These are phyloP conservation scores for Kodamaea sagamina DNA, from an alignment of 805 yeast species.

Conservation along the genomic window DNA sequence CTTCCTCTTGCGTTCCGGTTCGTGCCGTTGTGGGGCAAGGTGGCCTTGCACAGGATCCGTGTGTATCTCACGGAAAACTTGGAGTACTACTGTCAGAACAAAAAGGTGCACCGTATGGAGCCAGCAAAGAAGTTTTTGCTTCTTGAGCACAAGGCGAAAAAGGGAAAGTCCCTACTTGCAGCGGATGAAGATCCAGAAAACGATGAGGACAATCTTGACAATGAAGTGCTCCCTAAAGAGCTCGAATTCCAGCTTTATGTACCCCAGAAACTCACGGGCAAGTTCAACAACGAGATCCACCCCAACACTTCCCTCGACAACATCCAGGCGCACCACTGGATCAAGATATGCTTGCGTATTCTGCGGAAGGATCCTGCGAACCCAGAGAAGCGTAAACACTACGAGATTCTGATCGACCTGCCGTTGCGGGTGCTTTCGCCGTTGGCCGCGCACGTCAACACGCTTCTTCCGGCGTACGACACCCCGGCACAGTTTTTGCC, in stretches of 20 bases:
- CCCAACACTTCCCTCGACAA: constrained; percentile 82
- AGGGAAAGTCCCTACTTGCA: constrained; percentile 50
- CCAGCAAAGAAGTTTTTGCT: constrained; percentile 80
- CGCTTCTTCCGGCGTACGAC: constrained; percentile 73
- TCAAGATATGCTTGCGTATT: constrained; percentile 80
- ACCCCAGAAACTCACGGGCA: constrained; percentile 65
- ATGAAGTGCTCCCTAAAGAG: constrained; percentile 70
- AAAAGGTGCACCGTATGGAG: constrained; percentile 89
- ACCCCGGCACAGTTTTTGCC: constrained; percentile 10
- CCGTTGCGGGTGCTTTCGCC: constrained; percentile 84
- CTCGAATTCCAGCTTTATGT: constrained; percentile 84
- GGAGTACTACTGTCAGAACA: constrained; percentile 85
- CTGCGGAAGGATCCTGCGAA: constrained; percentile 62
- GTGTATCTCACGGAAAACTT: constrained; percentile 84
- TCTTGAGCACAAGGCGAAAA: constrained; percentile 73
- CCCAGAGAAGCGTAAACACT: constrained; percentile 74
- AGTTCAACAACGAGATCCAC: constrained; percentile 53
- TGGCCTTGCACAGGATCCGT: constrained; percentile 81
- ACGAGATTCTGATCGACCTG: constrained; percentile 91
- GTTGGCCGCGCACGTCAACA: constrained; percentile 77
- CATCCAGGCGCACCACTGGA: constrained; percentile 94
- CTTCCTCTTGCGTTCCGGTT: constrained; percentile 83
- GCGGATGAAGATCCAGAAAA: constrained; percentile 35
- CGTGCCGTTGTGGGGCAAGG: constrained; percentile 79
- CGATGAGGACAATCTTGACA: constrained; percentile 32